A percentile compares a stretch with the other conserved stretches of the same genome.
phyloP scores from a whole-genome alignment of 257 asterid genomes.

The Echium plantagineum region DNA sequence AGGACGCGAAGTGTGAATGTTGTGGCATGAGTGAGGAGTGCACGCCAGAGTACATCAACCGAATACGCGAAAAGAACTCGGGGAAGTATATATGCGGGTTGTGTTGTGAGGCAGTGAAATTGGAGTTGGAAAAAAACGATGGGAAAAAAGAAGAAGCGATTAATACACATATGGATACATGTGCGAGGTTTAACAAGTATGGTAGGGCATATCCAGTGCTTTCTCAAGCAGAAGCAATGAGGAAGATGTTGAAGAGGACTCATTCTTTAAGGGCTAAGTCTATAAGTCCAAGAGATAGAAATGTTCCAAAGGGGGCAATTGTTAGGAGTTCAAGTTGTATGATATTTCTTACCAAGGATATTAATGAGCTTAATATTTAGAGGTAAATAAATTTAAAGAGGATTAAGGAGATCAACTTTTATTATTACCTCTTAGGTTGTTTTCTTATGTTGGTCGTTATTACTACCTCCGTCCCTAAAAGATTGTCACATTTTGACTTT shows the following conservation, averaged over 20 bases:
- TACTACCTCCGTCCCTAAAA: no score
- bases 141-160: slow-evolving; percentile 58
- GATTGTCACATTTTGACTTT: no score
- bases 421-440: no score
- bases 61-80: slow-evolving; percentile 35
- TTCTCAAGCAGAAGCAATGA: slow-evolving; percentile 81
- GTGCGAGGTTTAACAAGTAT: slow-evolving; percentile 31
- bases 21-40: slow-evolving; percentile 93
- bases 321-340: slow-evolving; percentile 33
- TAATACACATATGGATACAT: slow-evolving; percentile 62
- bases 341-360: slow-evolving; percentile 28
- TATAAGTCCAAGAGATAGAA: slow-evolving; percentile 14
- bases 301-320: slow-evolving; percentile 14
- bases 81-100: slow-evolving; percentile 81
- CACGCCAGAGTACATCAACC: slow-evolving; percentile 53
- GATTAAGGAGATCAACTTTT: no score
- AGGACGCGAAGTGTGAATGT: slow-evolving; percentile 85
- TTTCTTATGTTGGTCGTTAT: no score
- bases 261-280: slow-evolving; percentile 13
- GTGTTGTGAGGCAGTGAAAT: slow-evolving; percentile 81
- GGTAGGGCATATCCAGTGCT: slow-evolving; percentile 68
- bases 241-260: slow-evolving; percentile 47
- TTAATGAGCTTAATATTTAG: slow-evolving; percentile 15
- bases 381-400: no score
- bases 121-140: slow-evolving; percentile 74